Evolutionary conservation across 768 basidiomycete genomes (phyloP), one percentile per base, ranked within the genome.

Genomic region (Galerina marginata): DNA sequence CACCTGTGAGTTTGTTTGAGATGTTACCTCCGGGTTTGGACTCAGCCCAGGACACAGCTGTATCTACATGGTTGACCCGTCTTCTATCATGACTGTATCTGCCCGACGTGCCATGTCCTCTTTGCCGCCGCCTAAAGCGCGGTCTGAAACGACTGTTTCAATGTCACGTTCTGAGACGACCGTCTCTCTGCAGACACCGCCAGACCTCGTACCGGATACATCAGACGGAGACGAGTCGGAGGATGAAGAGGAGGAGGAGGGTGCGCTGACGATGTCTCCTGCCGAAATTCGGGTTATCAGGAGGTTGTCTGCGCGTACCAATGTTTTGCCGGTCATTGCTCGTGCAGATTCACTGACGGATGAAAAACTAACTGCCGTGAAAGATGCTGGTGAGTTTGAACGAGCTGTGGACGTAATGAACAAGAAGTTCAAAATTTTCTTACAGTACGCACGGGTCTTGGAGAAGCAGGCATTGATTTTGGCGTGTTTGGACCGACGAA

Each of bases 41-140:
- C 57, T 67, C 58, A 66, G 40, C 65, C 62, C 43, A 55, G 25
- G 60, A 42, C 42, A 54, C 54, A 93, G 92, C 47, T 92, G 90
- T 71, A 91, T 95, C 60, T 94, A 95, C 74, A 83, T 93, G 84
- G 82, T 93, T 67, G 91, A 94, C 68, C 92, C 93, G 11, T 74
- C 83, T 25, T 86, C 89, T 14, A 83, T 93, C 66, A 80, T 85
- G 79, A 82, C 85, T 4, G 74, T 77, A 37, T 73, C 81, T 53
- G 79, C 83, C 43, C 81, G 86, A 58, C 82, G 81, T 53, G 79
- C 79, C 2, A 76, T 78, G 56, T 79, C 83, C 2, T 75, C 82
- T 4, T 68, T 81, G 14, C 86, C 86, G 9, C 72, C 74, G 38
- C 29, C 29, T 33, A 85, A 82, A 69, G 81, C 84, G 44, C 85